phyloP scores from a whole-genome alignment of 495 filamentous ascomycete genomes.

The Cercophora newfieldiana region DNA sequence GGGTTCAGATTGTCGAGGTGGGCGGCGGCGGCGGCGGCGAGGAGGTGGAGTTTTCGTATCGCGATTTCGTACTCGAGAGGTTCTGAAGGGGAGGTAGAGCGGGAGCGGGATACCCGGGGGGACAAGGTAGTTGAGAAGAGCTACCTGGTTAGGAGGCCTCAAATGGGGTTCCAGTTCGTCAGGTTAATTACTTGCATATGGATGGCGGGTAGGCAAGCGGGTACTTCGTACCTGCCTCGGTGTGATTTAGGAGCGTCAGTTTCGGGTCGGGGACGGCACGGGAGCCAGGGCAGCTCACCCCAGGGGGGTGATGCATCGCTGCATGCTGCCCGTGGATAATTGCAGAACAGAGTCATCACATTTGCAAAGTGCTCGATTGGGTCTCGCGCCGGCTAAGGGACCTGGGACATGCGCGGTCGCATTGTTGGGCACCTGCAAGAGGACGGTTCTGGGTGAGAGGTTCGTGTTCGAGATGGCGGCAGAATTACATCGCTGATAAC shows the following conservation, averaged over 20 bases:
- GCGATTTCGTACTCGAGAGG: slow-evolving; percentile 12
- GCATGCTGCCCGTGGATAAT: not conserved
- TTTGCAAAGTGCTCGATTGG: not conserved
- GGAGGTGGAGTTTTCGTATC: not conserved
- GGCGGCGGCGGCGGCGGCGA: not conserved
- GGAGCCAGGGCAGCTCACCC: not conserved
- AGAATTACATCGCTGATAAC: not conserved
- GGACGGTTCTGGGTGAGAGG: not conserved
- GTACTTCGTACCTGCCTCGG: not conserved
- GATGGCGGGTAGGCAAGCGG: not conserved
- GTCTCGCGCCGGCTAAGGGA: not conserved
- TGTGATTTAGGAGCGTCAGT: not conserved
- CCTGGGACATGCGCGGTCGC: not conserved
- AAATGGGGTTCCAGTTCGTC: not conserved
- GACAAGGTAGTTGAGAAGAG: not conserved
- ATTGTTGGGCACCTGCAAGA: not conserved
- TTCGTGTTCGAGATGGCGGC: not conserved
- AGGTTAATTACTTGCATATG: not conserved
- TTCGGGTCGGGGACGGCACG: not conserved
- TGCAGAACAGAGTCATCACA: not conserved
- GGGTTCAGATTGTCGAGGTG: not conserved
- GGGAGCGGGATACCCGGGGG: not conserved
- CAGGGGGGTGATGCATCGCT: not conserved
- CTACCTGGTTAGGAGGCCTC: not conserved
- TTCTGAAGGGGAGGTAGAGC: not conserved